Base-by-base conservation (phyloP, 2,329 filamentous ascomycete species). In the Microcera coccophila region DNA sequence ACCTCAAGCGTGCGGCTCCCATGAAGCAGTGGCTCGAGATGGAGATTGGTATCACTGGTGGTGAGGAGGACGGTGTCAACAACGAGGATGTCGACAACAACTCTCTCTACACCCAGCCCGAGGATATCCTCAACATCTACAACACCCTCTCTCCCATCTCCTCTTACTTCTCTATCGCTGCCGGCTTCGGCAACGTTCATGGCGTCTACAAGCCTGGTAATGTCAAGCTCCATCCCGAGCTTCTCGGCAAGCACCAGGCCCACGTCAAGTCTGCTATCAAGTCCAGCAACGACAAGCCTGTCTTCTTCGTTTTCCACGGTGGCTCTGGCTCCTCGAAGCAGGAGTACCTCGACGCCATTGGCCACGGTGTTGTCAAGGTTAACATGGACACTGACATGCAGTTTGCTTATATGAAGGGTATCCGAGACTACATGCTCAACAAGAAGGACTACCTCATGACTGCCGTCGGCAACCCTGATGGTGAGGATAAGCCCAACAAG, bases 11-110 rank as follows among this genome's bases (percentile, higher is more conserved):
- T 59, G 88, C 86, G 65, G 89, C 90, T 38, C 90, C 90, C 60
- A 89, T 96, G 88, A 95, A 94, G 81, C 90, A 96, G 73, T 97
- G 89, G 89, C 82, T 98, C 58, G 93, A 98, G 82, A 98, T 97
- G 91, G 86, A 89, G 68, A 76, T 73, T 56, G 67, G 68, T 66
- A 94, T 96, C 73, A 97, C 93, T 49, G 91, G 90, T 75, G 90
- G 90, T 73, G 90, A 96, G 76, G 90, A 96, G 72, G 90, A 96
- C 61, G 91, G 91, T 73, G 90, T 97, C 69, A 95, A 96, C 85
- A 97, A 97, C 78, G 90, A 95, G 75, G 81, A 85, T 60, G 90
- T 96, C 58, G 90, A 96, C 80, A 96, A 96, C 82, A 86, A 86
- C 78, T 87, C 87, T 49, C 84, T 97, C 55, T 96, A 97, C 84